Percentiles rank a stretch among this genome's conserved stretches.
Conservation (phyloP, 2,329 filamentous ascomycete genomes). For the Verticillium isaacii region DNA sequence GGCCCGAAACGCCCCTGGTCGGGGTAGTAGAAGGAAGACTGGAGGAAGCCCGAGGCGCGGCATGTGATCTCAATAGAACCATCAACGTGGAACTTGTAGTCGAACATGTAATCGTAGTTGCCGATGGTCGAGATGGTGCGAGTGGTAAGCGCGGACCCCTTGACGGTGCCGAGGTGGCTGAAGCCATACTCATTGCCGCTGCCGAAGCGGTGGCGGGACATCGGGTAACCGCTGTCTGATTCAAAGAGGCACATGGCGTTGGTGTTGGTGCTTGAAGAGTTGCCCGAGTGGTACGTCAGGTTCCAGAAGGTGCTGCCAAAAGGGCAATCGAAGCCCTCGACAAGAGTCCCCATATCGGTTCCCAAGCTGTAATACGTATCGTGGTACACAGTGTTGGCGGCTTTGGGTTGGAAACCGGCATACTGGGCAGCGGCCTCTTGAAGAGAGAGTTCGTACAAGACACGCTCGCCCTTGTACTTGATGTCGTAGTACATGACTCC, state of each 20-base stretch:
- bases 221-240: constrained; percentile 26
- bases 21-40: constrained; percentile 26
- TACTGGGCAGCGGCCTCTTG: constrained; percentile 51
- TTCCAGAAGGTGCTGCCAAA: constrained; percentile 30
- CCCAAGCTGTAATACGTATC: constrained; percentile 34
- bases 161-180: constrained; percentile 23
- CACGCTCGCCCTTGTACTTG: constrained; percentile 40
- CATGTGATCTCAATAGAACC: constrained; percentile 31
- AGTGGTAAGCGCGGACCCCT: constrained; percentile 21
- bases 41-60: constrained; percentile 33
- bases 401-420: constrained; percentile 40
- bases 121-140: constrained; percentile 25
- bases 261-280: constrained; percentile 21
- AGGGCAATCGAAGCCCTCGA: constrained; percentile 38
- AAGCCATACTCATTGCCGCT: constrained; percentile 20
- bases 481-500: constrained; percentile 45
- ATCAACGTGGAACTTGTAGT: constrained; percentile 28
- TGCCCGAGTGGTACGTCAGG: constrained; percentile 23
- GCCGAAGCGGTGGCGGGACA: constrained; percentile 27
- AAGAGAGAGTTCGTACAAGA: constrained; percentile 47
- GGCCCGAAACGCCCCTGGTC: constrained; percentile 28
- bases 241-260: constrained; percentile 35
- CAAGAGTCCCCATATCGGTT: constrained; percentile 26
- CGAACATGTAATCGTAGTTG: constrained; percentile 38
- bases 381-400: constrained; percentile 35